A percentile compares a stretch with the other conserved stretches of the same genome.
phyloP scores from a whole-genome alignment of 352 stramenopile genomes.

The Pythium coloratum region DNA sequence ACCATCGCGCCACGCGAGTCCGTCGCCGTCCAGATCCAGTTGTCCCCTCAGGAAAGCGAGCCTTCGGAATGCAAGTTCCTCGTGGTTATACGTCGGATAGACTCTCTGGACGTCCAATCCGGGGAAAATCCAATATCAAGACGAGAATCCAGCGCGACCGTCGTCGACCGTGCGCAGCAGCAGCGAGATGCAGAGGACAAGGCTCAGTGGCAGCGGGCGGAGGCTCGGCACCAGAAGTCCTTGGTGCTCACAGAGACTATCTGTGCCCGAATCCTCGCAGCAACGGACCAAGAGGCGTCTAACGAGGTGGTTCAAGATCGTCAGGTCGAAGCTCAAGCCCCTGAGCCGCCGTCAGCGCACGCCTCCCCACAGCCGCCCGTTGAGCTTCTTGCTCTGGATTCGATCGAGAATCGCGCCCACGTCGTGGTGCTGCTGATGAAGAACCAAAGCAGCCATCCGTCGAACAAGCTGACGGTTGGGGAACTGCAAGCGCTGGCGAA shows the following conservation, averaged over 20 bases:
- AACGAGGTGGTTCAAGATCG: background rate
- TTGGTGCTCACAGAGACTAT: constrained; percentile 44
- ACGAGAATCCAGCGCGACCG: background rate
- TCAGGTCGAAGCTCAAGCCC: background rate
- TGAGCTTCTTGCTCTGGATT: constrained; percentile 12
- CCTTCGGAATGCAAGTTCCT: constrained; percentile 42
- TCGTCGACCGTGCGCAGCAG: background rate
- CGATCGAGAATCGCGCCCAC: constrained; percentile 23
- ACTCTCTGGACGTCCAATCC: background rate
- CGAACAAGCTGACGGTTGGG: constrained; percentile 28
- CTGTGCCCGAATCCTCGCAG: background rate
- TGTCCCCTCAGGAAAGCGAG: constrained; percentile 35
- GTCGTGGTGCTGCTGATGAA: constrained; percentile 49
- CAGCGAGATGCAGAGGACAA: constrained; percentile 26
- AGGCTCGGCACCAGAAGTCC: constrained; percentile 22
- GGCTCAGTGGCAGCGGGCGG: constrained; percentile 28
- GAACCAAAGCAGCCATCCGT: constrained; percentile 32
- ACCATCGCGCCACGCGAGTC: constrained; percentile 8
- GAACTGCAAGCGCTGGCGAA: constrained; percentile 25
- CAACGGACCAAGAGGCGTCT: constrained; percentile 5
- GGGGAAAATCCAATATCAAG: background rate
- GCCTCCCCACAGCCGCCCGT: constrained; percentile 2
- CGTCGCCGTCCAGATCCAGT: constrained; percentile 29
- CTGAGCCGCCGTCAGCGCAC: background rate
- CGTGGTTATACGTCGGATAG: constrained; percentile 18